phyloP scores from a whole-genome alignment of 768 basidiomycete genomes.

The Mrakia frigida region DNA sequence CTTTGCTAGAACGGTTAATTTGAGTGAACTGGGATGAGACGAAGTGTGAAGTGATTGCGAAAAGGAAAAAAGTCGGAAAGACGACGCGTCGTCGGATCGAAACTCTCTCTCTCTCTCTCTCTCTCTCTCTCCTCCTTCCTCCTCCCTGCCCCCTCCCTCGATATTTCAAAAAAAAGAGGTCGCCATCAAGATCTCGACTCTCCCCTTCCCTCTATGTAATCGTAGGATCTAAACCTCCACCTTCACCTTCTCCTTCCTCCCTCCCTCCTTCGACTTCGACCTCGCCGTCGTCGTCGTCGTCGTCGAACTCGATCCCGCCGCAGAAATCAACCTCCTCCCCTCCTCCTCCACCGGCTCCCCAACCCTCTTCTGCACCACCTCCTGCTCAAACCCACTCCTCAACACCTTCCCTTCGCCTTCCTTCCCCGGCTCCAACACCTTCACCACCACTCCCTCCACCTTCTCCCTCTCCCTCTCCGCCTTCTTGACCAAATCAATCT shows the following conservation, averaged over 20 bases:
- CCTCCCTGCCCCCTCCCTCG: no score
- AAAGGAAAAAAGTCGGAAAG: no score
- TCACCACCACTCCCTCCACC: neutral
- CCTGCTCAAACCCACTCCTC: neutral
- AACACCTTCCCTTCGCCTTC: neutral
- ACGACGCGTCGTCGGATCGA: no score
- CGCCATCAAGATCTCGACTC: no score
- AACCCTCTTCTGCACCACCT: neutral
- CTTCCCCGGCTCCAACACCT: conserved; percentile 3
- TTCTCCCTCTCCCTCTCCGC: neutral
- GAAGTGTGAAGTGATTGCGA: no score
- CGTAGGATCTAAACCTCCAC: neutral
- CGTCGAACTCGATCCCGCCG: no score
- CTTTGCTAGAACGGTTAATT: no score
- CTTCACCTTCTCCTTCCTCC: neutral
- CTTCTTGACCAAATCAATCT: neutral
- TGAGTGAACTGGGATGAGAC: no score
- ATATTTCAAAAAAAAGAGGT: no score
- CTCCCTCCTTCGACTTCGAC: neutral
- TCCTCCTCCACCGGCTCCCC: neutral
- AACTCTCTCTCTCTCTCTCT: no score
- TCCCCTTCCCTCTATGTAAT: no score
- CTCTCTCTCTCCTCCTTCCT: no score
- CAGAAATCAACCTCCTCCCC: neutral
- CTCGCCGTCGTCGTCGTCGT: neutral